These are phyloP conservation scores for Chlamydomonas sp. DNA, from an alignment of 139 green algal genomes.

Conservation along the genomic window DNA sequence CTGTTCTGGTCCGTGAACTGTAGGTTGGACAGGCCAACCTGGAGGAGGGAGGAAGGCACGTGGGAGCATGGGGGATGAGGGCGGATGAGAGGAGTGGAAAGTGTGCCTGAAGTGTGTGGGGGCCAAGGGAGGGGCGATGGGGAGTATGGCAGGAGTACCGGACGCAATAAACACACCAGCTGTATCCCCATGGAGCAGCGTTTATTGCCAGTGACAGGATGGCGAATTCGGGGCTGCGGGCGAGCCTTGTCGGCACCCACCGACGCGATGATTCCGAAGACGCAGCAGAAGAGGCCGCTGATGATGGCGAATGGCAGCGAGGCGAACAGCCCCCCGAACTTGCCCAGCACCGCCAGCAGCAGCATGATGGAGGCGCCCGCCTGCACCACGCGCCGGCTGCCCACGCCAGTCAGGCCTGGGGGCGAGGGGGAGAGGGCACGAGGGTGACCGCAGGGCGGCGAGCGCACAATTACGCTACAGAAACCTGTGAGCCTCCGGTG, in stretches of 20 bases:
- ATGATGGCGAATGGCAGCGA: slow-evolving; percentile 71
- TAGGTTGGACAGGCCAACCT: slow-evolving; percentile 61
- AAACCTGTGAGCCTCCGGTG: too few species aligned
- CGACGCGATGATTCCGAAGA: slow-evolving; percentile 72
- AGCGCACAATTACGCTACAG: too few species aligned
- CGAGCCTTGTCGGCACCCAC: background rate
- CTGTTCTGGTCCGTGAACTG: slow-evolving; percentile 62
- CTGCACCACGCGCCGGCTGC: slow-evolving; percentile 67
- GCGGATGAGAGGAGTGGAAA: background rate
- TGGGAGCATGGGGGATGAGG: background rate
- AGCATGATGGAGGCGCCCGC: slow-evolving; percentile 64
- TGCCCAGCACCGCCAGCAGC: slow-evolving; percentile 69
- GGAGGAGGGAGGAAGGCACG: background rate
- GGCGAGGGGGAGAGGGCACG: background rate
- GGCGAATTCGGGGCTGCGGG: background rate
- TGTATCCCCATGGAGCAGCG: background rate
- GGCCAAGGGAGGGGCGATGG: background rate
- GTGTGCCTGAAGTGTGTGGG: slow-evolving; percentile 31
- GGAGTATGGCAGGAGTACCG: too few species aligned
- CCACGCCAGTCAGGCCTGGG: slow-evolving; percentile 67
- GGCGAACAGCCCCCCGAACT: slow-evolving; percentile 80
- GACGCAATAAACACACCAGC: background rate
- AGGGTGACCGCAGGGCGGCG: background rate
- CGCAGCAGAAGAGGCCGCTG: slow-evolving; percentile 73
- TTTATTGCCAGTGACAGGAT: background rate